Percentiles rank a stretch among this genome's conserved stretches.
These are phyloP conservation scores for Trypanosoma cruzi DNA, from an alignment of 208 protist species.

Conservation along the genomic window DNA sequence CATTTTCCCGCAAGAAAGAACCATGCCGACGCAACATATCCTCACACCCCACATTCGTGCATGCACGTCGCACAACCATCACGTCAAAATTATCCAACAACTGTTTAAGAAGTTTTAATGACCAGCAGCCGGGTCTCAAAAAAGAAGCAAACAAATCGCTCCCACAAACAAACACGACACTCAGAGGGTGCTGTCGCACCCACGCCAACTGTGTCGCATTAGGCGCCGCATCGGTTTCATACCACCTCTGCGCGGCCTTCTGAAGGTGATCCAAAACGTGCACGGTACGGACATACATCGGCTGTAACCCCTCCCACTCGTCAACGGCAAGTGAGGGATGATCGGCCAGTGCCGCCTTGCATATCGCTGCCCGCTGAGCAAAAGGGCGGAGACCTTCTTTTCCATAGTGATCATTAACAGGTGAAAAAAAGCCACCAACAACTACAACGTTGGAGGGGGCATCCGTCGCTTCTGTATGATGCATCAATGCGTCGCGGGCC, in stretches of 20 bases:
- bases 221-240: conserved; percentile 29
- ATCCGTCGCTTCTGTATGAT: background rate
- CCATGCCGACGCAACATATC: conserved; percentile 8
- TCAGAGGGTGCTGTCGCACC: conserved; percentile 35
- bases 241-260: conserved; percentile 45
- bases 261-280: conserved; percentile 73
- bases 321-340: conserved; percentile 60
- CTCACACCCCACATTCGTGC: conserved; percentile 6
- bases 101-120: conserved; percentile 45
- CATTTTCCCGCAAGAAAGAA: conserved; percentile 30
- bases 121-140: conserved; percentile 65
- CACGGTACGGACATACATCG: conserved; percentile 60
- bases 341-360: conserved; percentile 30
- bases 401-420: conserved; percentile 74
- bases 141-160: conserved; percentile 81
- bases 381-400: conserved; percentile 63
- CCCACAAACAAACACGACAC: conserved; percentile 68
- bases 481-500: conserved; percentile 32
- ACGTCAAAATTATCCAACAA: conserved; percentile 63
- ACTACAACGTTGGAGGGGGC: background rate
- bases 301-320: conserved; percentile 77
- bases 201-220: conserved; percentile 15
- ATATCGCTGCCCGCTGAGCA: conserved; percentile 43
- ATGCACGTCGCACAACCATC: conserved; percentile 42
- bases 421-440: conserved; percentile 86